phyloP scores from a whole-genome alignment of 768 basidiomycete genomes.

The Panellus pusillus region DNA sequence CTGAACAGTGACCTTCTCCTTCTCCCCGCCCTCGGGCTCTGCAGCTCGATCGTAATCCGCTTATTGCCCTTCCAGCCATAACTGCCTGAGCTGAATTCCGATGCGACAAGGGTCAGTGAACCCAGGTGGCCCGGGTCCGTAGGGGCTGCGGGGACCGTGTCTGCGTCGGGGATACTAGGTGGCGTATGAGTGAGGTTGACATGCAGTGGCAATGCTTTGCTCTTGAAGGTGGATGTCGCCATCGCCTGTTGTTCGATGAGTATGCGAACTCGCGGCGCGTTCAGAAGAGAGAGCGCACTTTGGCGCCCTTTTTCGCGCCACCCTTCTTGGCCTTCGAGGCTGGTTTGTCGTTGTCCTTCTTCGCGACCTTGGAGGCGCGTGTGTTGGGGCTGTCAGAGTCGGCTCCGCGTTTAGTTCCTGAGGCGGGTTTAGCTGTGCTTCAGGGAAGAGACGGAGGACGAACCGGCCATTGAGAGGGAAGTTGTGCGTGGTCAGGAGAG shows the following conservation, averaged over 20 bases:
- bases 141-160: conserved; percentile 31
- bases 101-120: conserved; percentile 54
- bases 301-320: conserved; percentile 43
- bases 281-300: conserved; percentile 37
- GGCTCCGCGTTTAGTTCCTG: conserved; percentile 48
- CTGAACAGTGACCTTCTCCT: conserved; percentile 71
- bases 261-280: too few relatives aligned
- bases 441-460: neutral
- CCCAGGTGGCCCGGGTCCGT: conserved; percentile 65
- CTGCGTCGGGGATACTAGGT: conserved; percentile 41
- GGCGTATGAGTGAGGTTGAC: conserved; percentile 67
- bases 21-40: conserved; percentile 50
- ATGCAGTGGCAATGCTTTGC: conserved; percentile 69
- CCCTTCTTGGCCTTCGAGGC: conserved; percentile 35
- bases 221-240: conserved; percentile 53
- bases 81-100: conserved; percentile 69
- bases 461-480: conserved; percentile 9
- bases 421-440: neutral
- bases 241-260: conserved; percentile 37
- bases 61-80: conserved; percentile 85
- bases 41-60: conserved; percentile 63
- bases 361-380: conserved; percentile 52
- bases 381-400: conserved; percentile 34
- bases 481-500: too few relatives aligned
- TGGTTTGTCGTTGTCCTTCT: conserved; percentile 36